Evolutionary conservation across 2,329 filamentous ascomycete genomes (phyloP), one percentile per base, ranked within the genome.

Genomic region (Clonostachys rosea): DNA sequence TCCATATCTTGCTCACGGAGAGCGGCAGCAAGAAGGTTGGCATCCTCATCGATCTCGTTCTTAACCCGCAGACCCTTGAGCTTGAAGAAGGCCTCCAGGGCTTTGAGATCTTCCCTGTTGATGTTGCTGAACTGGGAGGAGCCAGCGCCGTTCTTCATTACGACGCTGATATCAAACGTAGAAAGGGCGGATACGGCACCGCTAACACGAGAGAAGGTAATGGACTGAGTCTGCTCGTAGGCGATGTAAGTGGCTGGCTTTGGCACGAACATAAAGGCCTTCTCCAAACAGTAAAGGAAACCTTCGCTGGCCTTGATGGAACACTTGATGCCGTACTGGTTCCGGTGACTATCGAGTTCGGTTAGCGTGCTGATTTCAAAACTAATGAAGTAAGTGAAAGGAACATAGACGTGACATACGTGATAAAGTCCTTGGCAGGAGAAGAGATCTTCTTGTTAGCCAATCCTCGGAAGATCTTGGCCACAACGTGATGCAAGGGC

Each of bases 251-350:
- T 96, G 14, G 94, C 91, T 2, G 94, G 94, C 73, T 99, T 99
- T 34, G 94, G 94, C 14, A 99, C 94, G 66, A 99, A 99, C 82
- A 99, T 95, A 68, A 99, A 95, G 8, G 91, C 92, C 71, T 96
- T 96, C 69, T 99, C 94, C 56, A 99, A 74, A 65, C 91, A 96
- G 79, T 95, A 99, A 44, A 99, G 75, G 63, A 96, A 91, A 50
- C 95, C 94, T 71, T 99, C 94, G 67, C 95, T 96, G 46, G 95
- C 95, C 72, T 99, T 99, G 81, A 99, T 96, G n/a, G 91, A 95
- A 69, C 94, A 99, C 73, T 99, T 99, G 69, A 99, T 95, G 49
- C 94, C 94, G 56, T 86, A 89, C 67, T 96, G 91, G 59, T 87
- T 84, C 64, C 96, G 91, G 70, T 97, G 94, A 56, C 88, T 82